A percentile compares a stretch with the other conserved stretches of the same genome.
phyloP scores from a whole-genome alignment of 129 eudicot genomes.

The Chrysanthemum makinoi region DNA sequence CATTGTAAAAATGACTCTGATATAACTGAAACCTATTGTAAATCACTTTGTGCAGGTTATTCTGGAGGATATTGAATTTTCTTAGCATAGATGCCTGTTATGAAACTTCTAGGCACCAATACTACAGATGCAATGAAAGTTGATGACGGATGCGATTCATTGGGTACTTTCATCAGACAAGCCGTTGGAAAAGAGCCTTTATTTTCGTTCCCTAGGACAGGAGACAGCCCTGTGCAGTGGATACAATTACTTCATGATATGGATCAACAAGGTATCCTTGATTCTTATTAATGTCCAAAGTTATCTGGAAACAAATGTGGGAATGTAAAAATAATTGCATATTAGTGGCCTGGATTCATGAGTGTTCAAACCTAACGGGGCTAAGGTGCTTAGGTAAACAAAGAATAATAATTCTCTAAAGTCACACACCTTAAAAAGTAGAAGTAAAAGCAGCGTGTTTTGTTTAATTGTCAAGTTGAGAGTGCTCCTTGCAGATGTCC shows the following conservation, averaged over 20 bases:
- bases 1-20: background rate
- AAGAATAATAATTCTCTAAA: background rate
- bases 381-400: conserved; percentile 1
- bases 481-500: background rate
- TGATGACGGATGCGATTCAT: conserved; percentile 55
- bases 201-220: conserved; percentile 56
- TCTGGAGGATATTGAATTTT: background rate
- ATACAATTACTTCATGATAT: conserved; percentile 64
- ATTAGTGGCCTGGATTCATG: background rate
- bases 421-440: background rate
- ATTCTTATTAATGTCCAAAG: background rate
- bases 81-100: conserved; percentile 2
- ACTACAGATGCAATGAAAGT: conserved; percentile 53
- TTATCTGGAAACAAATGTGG: conserved; percentile 1
- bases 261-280: conserved; percentile 71
- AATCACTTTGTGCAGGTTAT: conserved; percentile 3
- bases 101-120: conserved; percentile 25
- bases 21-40: background rate
- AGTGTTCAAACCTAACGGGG: background rate
- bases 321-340: background rate
- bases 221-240: conserved; percentile 64
- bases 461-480: background rate
- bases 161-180: conserved; percentile 61
- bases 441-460: background rate
- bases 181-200: conserved; percentile 65